Evolutionary conservation across 352 stramenopile species (phyloP), one percentile per base, ranked within the genome.

Genomic region (Sclerospora graminicola): DNA sequence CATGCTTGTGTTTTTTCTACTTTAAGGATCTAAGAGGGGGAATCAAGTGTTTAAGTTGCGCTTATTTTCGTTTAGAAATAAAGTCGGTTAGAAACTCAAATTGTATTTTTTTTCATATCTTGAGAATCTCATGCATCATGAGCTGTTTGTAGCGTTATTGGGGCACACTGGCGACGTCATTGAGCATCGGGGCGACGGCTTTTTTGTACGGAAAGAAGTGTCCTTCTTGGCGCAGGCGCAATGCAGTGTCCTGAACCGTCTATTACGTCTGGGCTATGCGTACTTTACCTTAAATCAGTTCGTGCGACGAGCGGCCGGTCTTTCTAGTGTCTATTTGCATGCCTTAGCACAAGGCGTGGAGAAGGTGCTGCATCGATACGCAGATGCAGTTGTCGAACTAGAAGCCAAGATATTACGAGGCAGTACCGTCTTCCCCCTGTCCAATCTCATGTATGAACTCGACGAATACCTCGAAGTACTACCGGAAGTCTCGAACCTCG

Each of bases 61-160:
- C 4, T 8, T 20, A n/a, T n/a, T n/a, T 13, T 24, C 11, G 11
- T n/a, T 43, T 43, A 33, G n/a, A 23, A 28, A 23, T 35, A 8
- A 18, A 15, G 13, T 13, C 13, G 13, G 30, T 19, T 15, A 15
- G 30, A 35, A 35, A 18, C 30, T 8, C 30, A 35, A n/a, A n/a
- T n/a, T n/a, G n/a, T n/a, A n/a, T n/a, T n/a, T n/a, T n/a, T n/a
- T n/a, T n/a, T n/a, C n/a, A n/a, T n/a, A n/a, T n/a, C n/a, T n/a
- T n/a, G n/a, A n/a, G n/a, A n/a, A n/a, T n/a, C 16, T 16, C 15
- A 88, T 88, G 76, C 76, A 84, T 49, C 76, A 88, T 55, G 76
- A 88, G 51, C 65, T 88, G 21, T 82, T 88, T 55, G 59, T 88
- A 42, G 76, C 76, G 48, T 52, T 88, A 47, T 58, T 88, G 31